Evolutionary conservation across 345 rosid genomes (phyloP).

Genomic region (Murraya paniculata): DNA sequence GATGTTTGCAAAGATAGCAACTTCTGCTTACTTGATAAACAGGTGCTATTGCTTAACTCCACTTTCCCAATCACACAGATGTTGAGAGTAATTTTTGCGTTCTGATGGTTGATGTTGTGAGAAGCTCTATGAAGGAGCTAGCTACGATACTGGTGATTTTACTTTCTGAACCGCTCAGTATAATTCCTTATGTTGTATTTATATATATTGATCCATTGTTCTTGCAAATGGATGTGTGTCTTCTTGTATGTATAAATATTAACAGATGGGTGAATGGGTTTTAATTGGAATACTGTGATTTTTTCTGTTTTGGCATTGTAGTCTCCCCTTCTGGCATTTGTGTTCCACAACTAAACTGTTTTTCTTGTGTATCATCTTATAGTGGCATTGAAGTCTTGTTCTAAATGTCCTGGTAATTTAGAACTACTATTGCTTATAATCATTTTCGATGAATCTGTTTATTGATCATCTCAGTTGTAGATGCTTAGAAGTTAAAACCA

Average conservation of each 20-base stretch:
- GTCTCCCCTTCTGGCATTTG: background rate
- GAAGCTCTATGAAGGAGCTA: conserved; percentile 17
- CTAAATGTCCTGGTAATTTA: background rate
- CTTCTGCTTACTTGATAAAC: background rate
- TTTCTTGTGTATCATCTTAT: background rate
- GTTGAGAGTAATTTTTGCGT: conserved; percentile 9
- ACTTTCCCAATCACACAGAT: background rate
- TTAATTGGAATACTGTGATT: background rate
- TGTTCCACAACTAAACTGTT: background rate
- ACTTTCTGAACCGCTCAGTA: conserved; percentile 2
- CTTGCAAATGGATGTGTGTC: conserved; percentile 13
- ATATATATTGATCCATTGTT: conserved; percentile 8
- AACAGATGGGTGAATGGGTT: background rate
- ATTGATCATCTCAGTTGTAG: too few species aligned
- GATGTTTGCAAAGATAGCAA: background rate
- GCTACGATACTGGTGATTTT: conserved; percentile 18
- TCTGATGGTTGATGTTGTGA: conserved; percentile 5
- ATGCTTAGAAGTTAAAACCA: too few species aligned
- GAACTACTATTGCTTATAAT: background rate
- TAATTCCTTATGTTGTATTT: conserved; percentile 19
- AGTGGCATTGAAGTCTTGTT: background rate
- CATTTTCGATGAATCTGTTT: too few species aligned
- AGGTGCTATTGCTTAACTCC: background rate
- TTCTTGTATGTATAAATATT: conserved; percentile 15
- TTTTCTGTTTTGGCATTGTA: background rate